Base-by-base conservation (phyloP, 225 moss, liverwort and hornwort genomes). In the Bryoerythrophyllum caledonicum region DNA sequence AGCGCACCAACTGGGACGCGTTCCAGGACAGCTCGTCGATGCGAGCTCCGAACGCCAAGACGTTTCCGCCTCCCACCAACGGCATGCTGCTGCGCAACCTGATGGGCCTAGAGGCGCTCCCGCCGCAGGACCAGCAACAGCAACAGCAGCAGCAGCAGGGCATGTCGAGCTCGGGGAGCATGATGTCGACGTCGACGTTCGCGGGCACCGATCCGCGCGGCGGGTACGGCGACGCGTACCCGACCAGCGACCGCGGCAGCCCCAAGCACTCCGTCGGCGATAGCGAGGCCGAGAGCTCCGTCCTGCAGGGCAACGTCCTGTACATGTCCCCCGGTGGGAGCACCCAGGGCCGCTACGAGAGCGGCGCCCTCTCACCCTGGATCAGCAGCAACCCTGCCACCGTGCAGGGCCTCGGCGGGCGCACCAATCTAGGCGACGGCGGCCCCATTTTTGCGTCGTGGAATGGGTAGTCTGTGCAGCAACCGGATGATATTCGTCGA, bases 371-470 rank as follows among this genome's bases (percentile, higher is more conserved):
- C 5, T 86, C 91, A 23, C 91, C 91, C 21, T 91, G 94, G 96
- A 88, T 93, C 72, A 73, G 76, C 9, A 82, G 80, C 75, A 83
- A 84, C 68, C 80, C 87, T n/a, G 75, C 86, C 2, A 81, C 80
- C 60, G 90, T 76, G 89, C 88, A 83, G 84, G 86, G 74, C 69
- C 73, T 79, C 60, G 93, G 77, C 5, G 86, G 90, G 24, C 82
- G 91, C 66, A 81, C 90, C 14, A 90, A 89, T 68, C 43, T 97
- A 60, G 86, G 89, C 30, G 90, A 92, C 13, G 23, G 34, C 4
- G 73, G 88, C 73, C 94, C 96, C 74, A 94, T 96, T 94, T 96
- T 96, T 90, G 96, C 96, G 76, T 89, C 89, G 68, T 96, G 96
- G 96, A 94, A 94, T 28, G 84, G 80, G 77, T 70, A 72, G 67